phyloP scores from a whole-genome alignment of 805 yeast genomes.

The Ogataea trehaloabstinens region DNA sequence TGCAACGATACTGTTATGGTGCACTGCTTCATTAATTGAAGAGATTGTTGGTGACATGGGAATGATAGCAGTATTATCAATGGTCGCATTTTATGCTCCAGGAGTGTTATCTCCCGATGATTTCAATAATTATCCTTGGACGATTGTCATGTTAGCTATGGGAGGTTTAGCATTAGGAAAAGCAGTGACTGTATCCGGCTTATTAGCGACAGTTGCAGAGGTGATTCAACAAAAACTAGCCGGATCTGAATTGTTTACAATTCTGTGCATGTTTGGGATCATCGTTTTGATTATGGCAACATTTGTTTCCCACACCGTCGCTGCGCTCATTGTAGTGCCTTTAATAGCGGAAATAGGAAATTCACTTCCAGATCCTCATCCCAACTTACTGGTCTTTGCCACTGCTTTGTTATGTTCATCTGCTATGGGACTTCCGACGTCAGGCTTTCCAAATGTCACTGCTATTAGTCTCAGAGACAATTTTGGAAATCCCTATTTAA shows the following conservation, averaged over 20 bases:
- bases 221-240: conserved; percentile 64
- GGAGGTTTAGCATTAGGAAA: conserved; percentile 96
- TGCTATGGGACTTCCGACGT: conserved; percentile 97
- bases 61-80: conserved; percentile 86
- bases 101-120: conserved; percentile 86
- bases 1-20: conserved; percentile 82
- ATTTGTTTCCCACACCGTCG: conserved; percentile 95
- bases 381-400: conserved; percentile 71
- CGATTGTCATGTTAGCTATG: conserved; percentile 93
- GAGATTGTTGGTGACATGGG: conserved; percentile 92
- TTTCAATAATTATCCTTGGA: conserved; percentile 95
- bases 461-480: conserved; percentile 95
- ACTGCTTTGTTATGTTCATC: conserved; percentile 75
- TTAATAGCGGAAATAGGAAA: conserved; percentile 88
- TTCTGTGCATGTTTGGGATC: conserved; percentile 76
- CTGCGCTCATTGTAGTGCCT: conserved; percentile 91
- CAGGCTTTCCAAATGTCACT: conserved; percentile 97
- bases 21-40: conserved; percentile 74
- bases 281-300: conserved; percentile 85
- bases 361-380: conserved; percentile 73
- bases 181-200: conserved; percentile 90
- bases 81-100: conserved; percentile 88
- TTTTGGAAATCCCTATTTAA: conserved; percentile 84
- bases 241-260: conserved; percentile 66
- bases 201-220: conserved; percentile 73